These are phyloP conservation scores for Daldinia childiae DNA, from an alignment of 495 filamentous ascomycete genomes.

Conservation along the genomic window DNA sequence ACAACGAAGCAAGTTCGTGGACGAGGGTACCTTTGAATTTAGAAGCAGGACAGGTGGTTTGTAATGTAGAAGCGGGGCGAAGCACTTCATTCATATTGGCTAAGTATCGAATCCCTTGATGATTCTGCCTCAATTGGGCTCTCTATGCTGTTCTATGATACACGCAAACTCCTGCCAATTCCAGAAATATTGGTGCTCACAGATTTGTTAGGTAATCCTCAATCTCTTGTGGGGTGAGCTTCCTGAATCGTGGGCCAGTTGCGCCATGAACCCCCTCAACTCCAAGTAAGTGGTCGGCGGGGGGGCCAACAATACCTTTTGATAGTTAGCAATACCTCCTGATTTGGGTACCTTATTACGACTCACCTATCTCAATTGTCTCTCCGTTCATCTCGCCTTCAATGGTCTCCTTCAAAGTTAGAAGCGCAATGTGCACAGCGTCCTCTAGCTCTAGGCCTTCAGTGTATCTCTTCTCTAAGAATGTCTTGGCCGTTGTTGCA, in stretches of 20 bases:
- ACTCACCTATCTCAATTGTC: slow-evolving; percentile 95
- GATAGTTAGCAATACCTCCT: slow-evolving; percentile 48
- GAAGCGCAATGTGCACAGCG: slow-evolving; percentile 95
- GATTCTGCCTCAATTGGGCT: slow-evolving; percentile 39
- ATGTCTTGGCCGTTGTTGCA: slow-evolving; percentile 96
- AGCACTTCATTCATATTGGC: slow-evolving; percentile 56
- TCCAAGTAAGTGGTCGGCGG: slow-evolving; percentile 90
- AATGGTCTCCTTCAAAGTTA: slow-evolving; percentile 98
- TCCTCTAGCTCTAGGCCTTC: slow-evolving; percentile 98
- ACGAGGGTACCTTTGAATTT: slow-evolving; percentile 48
- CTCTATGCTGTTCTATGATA: slow-evolving; percentile 57
- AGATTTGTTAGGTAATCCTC: slow-evolving; percentile 99
- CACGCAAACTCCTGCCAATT: slow-evolving; percentile 43
- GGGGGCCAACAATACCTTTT: slow-evolving; percentile 90
- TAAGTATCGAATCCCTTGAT: slow-evolving; percentile 36
- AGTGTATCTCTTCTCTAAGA: slow-evolving; percentile 97
- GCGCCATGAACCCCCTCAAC: slow-evolving; percentile 92
- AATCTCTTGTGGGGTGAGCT: slow-evolving; percentile 95
- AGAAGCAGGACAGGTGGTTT: slow-evolving; percentile 39
- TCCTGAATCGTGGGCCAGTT: slow-evolving; percentile 91
- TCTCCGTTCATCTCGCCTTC: slow-evolving; percentile 99
- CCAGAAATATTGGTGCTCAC: slow-evolving; percentile 58
- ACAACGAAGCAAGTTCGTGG: slow-evolving; percentile 42
- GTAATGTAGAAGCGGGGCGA: slow-evolving; percentile 57
- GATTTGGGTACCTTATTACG: not conserved